Percentiles rank a stretch among this genome's conserved stretches.
These are phyloP conservation scores for Nicotiana tabacum DNA, from an alignment of 257 asterid species.

Conservation along the genomic window DNA sequence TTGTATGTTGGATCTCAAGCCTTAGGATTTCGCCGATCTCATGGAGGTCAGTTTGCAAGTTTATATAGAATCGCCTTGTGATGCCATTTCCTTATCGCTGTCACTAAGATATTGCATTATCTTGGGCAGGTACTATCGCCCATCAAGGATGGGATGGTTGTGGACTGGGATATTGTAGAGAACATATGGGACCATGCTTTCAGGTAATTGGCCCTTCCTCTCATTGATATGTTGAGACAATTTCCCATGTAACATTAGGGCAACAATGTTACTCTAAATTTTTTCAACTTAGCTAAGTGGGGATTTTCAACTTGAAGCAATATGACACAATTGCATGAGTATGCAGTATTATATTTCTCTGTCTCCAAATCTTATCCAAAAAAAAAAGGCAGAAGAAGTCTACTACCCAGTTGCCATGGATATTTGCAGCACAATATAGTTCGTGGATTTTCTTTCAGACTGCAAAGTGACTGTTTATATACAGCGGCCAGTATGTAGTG, in stretches of 20 bases:
- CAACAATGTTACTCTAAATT: neutral
- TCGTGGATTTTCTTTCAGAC: too few relatives aligned
- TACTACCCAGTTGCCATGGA: too few relatives aligned
- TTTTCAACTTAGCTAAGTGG: neutral
- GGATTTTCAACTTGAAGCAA: neutral
- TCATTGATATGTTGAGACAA: neutral
- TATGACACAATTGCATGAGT: too few relatives aligned
- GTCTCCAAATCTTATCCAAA: too few relatives aligned
- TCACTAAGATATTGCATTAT: neutral
- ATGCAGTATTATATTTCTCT: too few relatives aligned
- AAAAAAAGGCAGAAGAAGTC: too few relatives aligned
- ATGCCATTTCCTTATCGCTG: conserved; percentile 8
- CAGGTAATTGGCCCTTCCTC: conserved; percentile 41
- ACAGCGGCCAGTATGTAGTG: too few relatives aligned
- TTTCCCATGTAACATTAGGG: neutral
- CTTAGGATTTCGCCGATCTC: conserved; percentile 80
- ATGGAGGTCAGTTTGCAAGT: conserved; percentile 66
- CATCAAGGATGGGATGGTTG: conserved; percentile 79
- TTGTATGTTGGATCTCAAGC: conserved; percentile 87
- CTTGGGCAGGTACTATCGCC: conserved; percentile 70
- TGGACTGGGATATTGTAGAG: conserved; percentile 95
- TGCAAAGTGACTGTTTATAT: too few relatives aligned
- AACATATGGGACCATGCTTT: conserved; percentile 95
- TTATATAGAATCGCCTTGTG: conserved; percentile 6
- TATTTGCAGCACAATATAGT: too few relatives aligned